Conservation (phyloP, 2,329 filamentous ascomycete species). For the Curvularia lunata region DNA sequence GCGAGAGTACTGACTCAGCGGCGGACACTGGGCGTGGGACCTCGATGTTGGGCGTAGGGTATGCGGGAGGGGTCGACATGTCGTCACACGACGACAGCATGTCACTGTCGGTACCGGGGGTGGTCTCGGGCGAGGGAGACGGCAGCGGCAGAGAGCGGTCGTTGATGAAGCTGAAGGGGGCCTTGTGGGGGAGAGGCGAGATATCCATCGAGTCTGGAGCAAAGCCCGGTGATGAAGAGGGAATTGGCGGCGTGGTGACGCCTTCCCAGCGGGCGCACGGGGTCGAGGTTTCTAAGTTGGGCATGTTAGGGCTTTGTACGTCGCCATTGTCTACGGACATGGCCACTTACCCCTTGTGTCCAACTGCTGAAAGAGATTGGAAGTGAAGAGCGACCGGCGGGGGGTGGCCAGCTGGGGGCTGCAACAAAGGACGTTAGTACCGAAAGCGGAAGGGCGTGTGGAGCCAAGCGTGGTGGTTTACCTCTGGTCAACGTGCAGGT, state of each 20-base stretch:
- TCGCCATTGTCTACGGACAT: constrained; percentile 19
- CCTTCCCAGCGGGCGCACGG: constrained; percentile 63
- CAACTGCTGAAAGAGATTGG: constrained; percentile 67
- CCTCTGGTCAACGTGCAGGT: constrained; percentile 96
- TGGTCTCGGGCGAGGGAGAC: constrained; percentile 71
- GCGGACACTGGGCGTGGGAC: constrained; percentile 46
- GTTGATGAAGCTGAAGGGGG: constrained; percentile 64
- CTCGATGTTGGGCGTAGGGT: constrained; percentile 38
- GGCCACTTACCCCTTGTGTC: constrained; percentile 64
- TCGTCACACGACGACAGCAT: constrained; percentile 50
- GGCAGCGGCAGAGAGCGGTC: constrained; percentile 71
- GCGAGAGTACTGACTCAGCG: constrained; percentile 42
- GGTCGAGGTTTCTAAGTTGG: constrained; percentile 51
- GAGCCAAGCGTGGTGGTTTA: constrained; percentile 52
- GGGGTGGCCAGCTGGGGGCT: constrained; percentile 85
- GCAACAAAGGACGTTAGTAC: constrained; percentile 51
- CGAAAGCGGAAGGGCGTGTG: constrained; percentile 30
- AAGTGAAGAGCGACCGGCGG: constrained; percentile 82
- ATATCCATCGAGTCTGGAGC: constrained; percentile 86
- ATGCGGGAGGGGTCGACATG: constrained; percentile 34
- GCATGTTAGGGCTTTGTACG: constrained; percentile 39
- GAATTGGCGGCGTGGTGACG: constrained; percentile 82
- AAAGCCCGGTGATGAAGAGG: constrained; percentile 79
- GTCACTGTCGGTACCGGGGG: constrained; percentile 53
- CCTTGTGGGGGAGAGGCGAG: constrained; percentile 86